Base-by-base conservation (phyloP, 176 grass and related monocot genomes). In the Oryza meridionalis region DNA sequence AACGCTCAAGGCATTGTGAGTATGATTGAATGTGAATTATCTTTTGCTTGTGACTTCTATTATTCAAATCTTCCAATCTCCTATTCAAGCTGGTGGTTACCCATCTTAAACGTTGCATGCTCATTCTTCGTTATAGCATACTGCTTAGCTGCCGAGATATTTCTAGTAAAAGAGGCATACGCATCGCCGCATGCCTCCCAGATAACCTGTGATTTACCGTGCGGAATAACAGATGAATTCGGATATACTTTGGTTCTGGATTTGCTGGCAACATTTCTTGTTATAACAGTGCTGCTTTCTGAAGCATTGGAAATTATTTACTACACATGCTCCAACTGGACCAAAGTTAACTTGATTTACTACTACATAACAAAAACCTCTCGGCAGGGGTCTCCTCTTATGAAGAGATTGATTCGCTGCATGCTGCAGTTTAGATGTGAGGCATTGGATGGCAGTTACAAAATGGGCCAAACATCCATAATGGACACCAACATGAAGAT, bases 361-460 rank as follows among this genome's bases (percentile, higher is more conserved):
- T 22, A 10, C 17, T 70, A 70, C 67, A 11, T 70, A 10, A 70
- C 14, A 8, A 37, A 40, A 4, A 11, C 17, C 0, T 11, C 33
- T n/a, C 21, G 67, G 67, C 67, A 42, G 19, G 1, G 2, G 5
- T 70, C 67, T 12, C 35, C 35, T 70, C 17, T 16, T 0, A n/a
- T 42, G 35, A 1, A 4, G 33, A 70, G 7, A 40, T 38, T 7
- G 16, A 69, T n/a, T 40, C 0, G 2, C 4, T 1, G 2, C 9
- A 4, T 70, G 6, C 0, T 42, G 3, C 32, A 1, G 3, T 40
- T 33, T 2, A 38, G 67, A 42, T n/a, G 33, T 3, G 6, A 11
- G 33, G 0, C 11, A 0, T 1, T 21, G 32, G 2, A 40, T 0
- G 0, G 5, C 33, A 6, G 3, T 9, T 10, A 69, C 13, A 17